Conservation (phyloP, 2,329 filamentous ascomycete genomes). For the Tympanopsis confertula region DNA sequence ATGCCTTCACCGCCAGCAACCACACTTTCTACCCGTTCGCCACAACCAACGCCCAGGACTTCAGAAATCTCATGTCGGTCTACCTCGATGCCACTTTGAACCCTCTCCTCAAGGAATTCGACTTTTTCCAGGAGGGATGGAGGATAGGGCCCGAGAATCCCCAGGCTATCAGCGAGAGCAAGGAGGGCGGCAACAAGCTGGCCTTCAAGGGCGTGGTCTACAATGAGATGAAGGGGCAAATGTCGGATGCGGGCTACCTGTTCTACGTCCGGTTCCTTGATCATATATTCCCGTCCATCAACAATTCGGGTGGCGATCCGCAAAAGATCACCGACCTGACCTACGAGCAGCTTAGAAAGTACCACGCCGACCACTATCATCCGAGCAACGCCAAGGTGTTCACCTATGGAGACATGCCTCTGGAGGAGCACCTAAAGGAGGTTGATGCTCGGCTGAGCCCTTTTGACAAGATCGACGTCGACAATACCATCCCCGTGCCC, state of each 20-base stretch:
- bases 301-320: constrained; percentile 94
- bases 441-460: constrained; percentile 62
- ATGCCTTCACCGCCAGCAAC: constrained; percentile 90
- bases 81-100: constrained; percentile 91
- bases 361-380: constrained; percentile 89
- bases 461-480: constrained; percentile 61
- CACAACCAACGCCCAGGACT: constrained; percentile 90
- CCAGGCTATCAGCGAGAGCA: constrained; percentile 34
- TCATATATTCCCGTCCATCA: constrained; percentile 82
- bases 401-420: constrained; percentile 86
- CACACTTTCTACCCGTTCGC: constrained; percentile 97
- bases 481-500: constrained; percentile 65
- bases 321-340: constrained; percentile 93
- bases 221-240: constrained; percentile 99
- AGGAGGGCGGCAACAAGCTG: constrained; percentile 42
- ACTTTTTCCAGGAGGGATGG: constrained; percentile 97
- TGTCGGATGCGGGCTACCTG: constrained; percentile 92
- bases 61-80: constrained; percentile 88
- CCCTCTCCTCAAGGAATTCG: constrained; percentile 76
- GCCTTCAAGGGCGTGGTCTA: constrained; percentile 98
- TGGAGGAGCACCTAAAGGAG: constrained; percentile 69
- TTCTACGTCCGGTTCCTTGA: constrained; percentile 95
- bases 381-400: constrained; percentile 94
- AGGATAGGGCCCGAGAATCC: constrained; percentile 87
- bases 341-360: constrained; percentile 76